Evolutionary conservation across 192 early-diverging fungal species (phyloP).

Genomic region (Podila horticola): DNA sequence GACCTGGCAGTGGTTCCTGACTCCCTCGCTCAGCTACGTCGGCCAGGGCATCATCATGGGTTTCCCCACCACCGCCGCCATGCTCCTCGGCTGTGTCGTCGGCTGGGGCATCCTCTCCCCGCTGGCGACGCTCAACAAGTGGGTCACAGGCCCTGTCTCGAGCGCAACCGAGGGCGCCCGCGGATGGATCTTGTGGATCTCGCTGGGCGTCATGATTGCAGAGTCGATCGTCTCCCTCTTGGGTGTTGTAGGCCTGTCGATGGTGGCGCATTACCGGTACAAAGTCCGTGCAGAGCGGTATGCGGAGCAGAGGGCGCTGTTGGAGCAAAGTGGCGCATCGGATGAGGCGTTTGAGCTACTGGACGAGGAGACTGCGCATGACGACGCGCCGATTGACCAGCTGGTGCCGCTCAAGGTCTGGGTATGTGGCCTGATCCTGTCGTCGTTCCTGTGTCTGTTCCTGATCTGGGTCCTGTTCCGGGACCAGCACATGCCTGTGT

Average conservation of each 20-base stretch:
- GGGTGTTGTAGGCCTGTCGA: slow-evolving; percentile 53
- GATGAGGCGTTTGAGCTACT: slow-evolving; percentile 4
- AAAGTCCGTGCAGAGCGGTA: neutral
- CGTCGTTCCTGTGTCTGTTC: slow-evolving; percentile 68
- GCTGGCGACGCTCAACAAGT: slow-evolving; percentile 70
- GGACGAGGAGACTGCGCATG: slow-evolving; percentile 20
- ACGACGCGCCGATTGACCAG: slow-evolving; percentile 60
- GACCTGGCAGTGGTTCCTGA: slow-evolving; percentile 77
- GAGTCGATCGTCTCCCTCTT: slow-evolving; percentile 73
- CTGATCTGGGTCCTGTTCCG: slow-evolving; percentile 73
- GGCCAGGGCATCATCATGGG: slow-evolving; percentile 89
- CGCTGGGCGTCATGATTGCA: slow-evolving; percentile 82
- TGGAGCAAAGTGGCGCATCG: neutral
- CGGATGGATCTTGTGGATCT: slow-evolving; percentile 87
- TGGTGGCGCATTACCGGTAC: slow-evolving; percentile 55
- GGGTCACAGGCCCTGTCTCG: slow-evolving; percentile 75
- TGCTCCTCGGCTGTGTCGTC: slow-evolving; percentile 74
- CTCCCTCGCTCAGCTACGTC: slow-evolving; percentile 78
- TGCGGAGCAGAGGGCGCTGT: slow-evolving; percentile 6
- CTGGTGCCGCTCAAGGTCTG: slow-evolving; percentile 73
- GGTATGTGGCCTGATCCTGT: slow-evolving; percentile 70
- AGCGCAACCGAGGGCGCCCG: slow-evolving; percentile 76
- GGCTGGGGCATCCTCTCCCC: slow-evolving; percentile 84
- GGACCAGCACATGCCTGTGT: slow-evolving; percentile 64
- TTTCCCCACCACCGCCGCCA: slow-evolving; percentile 75